phyloP scores from a whole-genome alignment of 257 asterid species.

The Voacanga thouarsii region DNA sequence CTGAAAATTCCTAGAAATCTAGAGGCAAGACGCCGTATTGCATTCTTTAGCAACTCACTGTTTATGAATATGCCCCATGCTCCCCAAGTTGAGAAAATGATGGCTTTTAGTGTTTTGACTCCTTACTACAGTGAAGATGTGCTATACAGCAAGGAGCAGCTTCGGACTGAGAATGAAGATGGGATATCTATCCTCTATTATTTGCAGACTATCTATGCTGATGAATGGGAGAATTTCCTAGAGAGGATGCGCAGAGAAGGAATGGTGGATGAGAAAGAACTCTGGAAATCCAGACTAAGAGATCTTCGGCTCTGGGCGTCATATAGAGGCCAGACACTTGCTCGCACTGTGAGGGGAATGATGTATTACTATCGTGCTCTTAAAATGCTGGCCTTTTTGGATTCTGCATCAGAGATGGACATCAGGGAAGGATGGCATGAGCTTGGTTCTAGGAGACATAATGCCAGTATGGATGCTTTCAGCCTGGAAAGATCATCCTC shows the following conservation, averaged over 20 bases:
- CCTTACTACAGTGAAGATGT: conserved; percentile 98
- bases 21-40: conserved; percentile 97
- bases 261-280: conserved; percentile 67
- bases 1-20: conserved; percentile 85
- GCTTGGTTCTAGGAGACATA: conserved; percentile 63
- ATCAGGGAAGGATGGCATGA: conserved; percentile 82
- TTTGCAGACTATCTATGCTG: conserved; percentile 89
- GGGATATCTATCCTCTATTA: conserved; percentile 93
- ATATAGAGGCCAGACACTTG: conserved; percentile 93
- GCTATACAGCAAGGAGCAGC: conserved; percentile 82
- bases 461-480: conserved; percentile 39
- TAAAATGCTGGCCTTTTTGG: conserved; percentile 95
- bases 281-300: conserved; percentile 71
- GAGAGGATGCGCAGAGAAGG: conserved; percentile 95
- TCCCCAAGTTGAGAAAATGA: conserved; percentile 98
- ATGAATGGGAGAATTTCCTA: conserved; percentile 90
- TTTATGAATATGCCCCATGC: conserved; percentile 99
- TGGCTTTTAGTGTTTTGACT: conserved; percentile 95
- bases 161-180: conserved; percentile 96
- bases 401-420: conserved; percentile 98
- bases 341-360: conserved; percentile 99
- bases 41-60: conserved; percentile 96
- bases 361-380: conserved; percentile 98
- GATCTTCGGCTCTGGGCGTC: conserved; percentile 98
- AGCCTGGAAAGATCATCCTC: conserved; percentile 53